phyloP scores from a whole-genome alignment of 495 filamentous ascomycete genomes.

The Penicillium daleae region DNA sequence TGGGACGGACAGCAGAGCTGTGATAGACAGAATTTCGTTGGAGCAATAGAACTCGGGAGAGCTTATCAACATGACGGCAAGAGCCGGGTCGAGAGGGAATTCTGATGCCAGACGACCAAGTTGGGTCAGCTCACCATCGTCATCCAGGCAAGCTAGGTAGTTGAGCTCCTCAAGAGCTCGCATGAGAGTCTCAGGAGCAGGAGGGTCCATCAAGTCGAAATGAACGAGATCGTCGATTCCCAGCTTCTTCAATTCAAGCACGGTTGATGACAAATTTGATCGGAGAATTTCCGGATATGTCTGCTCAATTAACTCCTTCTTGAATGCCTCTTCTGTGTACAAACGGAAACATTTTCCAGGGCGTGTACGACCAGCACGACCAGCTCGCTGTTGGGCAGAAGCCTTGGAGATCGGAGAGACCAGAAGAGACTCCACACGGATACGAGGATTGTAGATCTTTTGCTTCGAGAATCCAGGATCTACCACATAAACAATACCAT shows the following conservation, averaged over 20 bases:
- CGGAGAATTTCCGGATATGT: constrained; percentile 95
- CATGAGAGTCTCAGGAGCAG: constrained; percentile 98
- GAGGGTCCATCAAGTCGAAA: constrained; percentile 98
- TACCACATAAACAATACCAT: constrained; percentile 98
- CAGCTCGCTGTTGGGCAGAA: constrained; percentile 96
- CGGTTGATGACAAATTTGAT: constrained; percentile 91
- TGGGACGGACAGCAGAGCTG: constrained; percentile 89
- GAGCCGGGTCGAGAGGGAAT: constrained; percentile 91
- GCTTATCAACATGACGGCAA: constrained; percentile 97
- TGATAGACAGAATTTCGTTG: constrained; percentile 96
- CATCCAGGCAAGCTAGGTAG: constrained; percentile 94
- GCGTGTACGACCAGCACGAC: constrained; percentile 97
- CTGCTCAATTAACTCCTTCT: constrained; percentile 96
- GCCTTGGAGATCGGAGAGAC: constrained; percentile 98
- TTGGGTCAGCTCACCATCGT: constrained; percentile 87
- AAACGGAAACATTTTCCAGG: constrained; percentile 97
- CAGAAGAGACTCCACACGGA: constrained; percentile 92
- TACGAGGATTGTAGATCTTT: constrained; percentile 97
- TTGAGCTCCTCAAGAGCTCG: constrained; percentile 97
- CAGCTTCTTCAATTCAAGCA: constrained; percentile 96
- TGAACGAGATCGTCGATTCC: constrained; percentile 96
- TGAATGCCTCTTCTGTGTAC: constrained; percentile 95
- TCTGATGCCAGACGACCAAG: constrained; percentile 90
- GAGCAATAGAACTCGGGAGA: constrained; percentile 99
- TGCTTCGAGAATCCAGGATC: constrained; percentile 99